Evolutionary conservation across 2,329 filamentous ascomycete genomes (phyloP).

Genomic region (Volutella citrinella): DNA sequence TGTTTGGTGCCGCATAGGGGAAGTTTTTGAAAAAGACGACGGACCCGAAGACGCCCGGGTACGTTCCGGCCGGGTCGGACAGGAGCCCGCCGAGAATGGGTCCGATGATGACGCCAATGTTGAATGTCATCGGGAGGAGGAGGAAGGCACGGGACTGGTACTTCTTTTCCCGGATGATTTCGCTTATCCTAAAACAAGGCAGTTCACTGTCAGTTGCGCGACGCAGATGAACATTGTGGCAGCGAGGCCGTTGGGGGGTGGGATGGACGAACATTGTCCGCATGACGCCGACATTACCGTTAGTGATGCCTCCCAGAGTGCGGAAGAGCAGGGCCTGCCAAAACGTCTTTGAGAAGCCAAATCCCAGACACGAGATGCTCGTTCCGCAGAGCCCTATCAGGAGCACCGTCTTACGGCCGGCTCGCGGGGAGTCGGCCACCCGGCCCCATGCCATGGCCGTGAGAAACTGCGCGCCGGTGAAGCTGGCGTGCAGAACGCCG

Average conservation of each 20-base stretch:
- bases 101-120: constrained; percentile 70
- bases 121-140: constrained; percentile 71
- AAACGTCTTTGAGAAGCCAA: constrained; percentile 64
- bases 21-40: constrained; percentile 44
- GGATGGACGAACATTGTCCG: constrained; percentile 59
- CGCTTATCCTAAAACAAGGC: constrained; percentile 56
- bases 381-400: constrained; percentile 73
- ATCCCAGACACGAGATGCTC: constrained; percentile 41
- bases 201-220: no score
- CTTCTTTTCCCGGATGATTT: constrained; percentile 61
- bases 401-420: constrained; percentile 75
- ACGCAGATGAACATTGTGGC: no score
- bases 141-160: constrained; percentile 73
- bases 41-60: constrained; percentile 47
- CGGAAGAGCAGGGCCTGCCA: constrained; percentile 71
- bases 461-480: constrained; percentile 77
- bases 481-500: constrained; percentile 73
- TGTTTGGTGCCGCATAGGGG: constrained; percentile 54
- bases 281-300: constrained; percentile 71
- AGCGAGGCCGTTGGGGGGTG: no score
- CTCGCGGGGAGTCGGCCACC: constrained; percentile 58
- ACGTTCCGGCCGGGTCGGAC: constrained; percentile 63
- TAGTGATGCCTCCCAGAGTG: constrained; percentile 68
- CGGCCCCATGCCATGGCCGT: constrained; percentile 83
- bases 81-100: constrained; percentile 67